A percentile compares a stretch with the other conserved stretches of the same genome.
Conservation (phyloP, 2,329 filamentous ascomycete species). For the Microsporum ferrugineum region DNA sequence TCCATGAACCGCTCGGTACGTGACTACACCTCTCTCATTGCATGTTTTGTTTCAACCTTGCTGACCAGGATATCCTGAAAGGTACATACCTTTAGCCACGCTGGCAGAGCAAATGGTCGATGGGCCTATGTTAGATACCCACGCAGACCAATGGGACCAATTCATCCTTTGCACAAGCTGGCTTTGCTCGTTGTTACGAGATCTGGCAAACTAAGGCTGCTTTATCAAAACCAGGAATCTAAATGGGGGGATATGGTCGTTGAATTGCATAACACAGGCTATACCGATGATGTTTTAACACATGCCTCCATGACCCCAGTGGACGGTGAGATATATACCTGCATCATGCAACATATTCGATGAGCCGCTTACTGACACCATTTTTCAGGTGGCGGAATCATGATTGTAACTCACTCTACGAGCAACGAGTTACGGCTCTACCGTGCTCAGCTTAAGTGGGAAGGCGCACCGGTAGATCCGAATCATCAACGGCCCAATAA, state of each 20-base stretch:
- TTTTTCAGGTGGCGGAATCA: conserved; percentile 18
- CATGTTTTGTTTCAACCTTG: conserved; percentile 7
- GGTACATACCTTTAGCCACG: conserved; percentile 44
- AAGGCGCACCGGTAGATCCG: conserved; percentile 31
- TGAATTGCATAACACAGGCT: conserved; percentile 63
- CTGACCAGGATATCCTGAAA: conserved; percentile 13
- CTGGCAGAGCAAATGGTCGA: conserved; percentile 47
- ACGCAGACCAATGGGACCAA: conserved; percentile 56
- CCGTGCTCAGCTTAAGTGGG: conserved; percentile 65
- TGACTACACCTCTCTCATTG: background rate
- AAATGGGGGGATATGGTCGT: conserved; percentile 60
- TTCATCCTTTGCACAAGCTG: conserved; percentile 55
- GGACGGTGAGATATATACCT: conserved; percentile 39
- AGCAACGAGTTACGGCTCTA: conserved; percentile 64
- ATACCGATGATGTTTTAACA: conserved; percentile 63
- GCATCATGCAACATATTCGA: conserved; percentile 24
- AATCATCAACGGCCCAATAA: conserved; percentile 11
- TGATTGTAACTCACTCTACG: conserved; percentile 36
- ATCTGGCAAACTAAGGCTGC: conserved; percentile 60
- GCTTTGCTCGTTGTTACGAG: conserved; percentile 67
- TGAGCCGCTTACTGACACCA: background rate
- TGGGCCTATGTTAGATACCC: conserved; percentile 62
- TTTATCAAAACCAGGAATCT: conserved; percentile 64
- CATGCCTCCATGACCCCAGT: conserved; percentile 68
- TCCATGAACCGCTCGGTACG: conserved; percentile 43